Conservation (phyloP, 352 stramenopile species). For the Phytophthora idaei region DNA sequence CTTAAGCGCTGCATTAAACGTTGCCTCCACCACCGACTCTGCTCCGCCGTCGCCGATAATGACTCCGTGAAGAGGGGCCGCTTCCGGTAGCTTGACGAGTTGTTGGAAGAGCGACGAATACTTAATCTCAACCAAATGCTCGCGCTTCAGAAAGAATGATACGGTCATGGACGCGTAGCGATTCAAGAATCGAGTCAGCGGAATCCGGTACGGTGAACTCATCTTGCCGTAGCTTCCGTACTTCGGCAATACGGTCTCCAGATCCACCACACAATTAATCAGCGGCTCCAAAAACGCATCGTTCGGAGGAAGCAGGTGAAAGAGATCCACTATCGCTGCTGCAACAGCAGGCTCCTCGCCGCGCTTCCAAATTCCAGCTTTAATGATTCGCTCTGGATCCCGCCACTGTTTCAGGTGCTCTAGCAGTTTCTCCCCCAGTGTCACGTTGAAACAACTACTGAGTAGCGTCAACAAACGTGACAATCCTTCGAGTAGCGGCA, state of each 20-base stretch:
- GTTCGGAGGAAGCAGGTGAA: constrained; percentile 94
- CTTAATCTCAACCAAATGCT: constrained; percentile 81
- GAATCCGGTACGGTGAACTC: constrained; percentile 92
- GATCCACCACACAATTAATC: constrained; percentile 94
- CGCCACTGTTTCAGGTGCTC: constrained; percentile 96
- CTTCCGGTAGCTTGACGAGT: constrained; percentile 92
- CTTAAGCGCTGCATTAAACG: constrained; percentile 87
- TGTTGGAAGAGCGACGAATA: constrained; percentile 95
- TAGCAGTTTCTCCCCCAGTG: constrained; percentile 96
- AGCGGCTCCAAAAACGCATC: constrained; percentile 96
- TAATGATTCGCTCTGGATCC: constrained; percentile 90
- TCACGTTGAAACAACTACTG: constrained; percentile 98
- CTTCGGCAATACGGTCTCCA: constrained; percentile 91
- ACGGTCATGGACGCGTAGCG: constrained; percentile 87
- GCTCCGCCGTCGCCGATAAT: constrained; percentile 89
- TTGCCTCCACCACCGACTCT: constrained; percentile 91
- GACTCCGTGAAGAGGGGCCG: constrained; percentile 85
- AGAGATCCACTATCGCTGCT: constrained; percentile 96
- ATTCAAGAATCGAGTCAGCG: constrained; percentile 94
- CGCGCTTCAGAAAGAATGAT: constrained; percentile 88
- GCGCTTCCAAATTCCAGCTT: constrained; percentile 92
- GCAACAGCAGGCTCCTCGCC: constrained; percentile 96
- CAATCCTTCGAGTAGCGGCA: constrained; percentile 94
- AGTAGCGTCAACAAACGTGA: constrained; percentile 93
- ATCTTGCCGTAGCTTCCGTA: constrained; percentile 92